Percentiles rank a stretch among this genome's conserved stretches.
phyloP scores from a whole-genome alignment of 2,329 filamentous ascomycete species.

The Aspergillus puulaauensis region DNA sequence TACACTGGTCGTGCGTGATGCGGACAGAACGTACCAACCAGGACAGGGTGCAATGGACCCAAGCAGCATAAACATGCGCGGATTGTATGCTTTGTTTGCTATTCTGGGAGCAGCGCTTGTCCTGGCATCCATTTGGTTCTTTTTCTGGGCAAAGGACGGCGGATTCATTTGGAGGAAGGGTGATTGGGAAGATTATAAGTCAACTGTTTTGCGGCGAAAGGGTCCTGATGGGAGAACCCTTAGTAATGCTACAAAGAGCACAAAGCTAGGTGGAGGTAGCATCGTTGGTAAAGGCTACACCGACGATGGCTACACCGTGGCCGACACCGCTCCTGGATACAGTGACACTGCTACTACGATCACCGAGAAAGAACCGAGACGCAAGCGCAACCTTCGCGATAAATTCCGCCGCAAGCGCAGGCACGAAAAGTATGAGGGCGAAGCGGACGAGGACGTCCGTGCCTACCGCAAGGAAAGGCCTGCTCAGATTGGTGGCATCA shows the following conservation, averaged over 20 bases:
- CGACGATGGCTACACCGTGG: constrained; percentile 59
- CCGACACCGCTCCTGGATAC: constrained; percentile 36
- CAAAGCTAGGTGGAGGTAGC: constrained; percentile 82
- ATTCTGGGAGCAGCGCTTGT: constrained; percentile 78
- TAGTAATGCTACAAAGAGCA: constrained; percentile 77
- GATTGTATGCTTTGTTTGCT: constrained; percentile 82
- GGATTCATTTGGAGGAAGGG: constrained; percentile 81
- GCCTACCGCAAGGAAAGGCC: constrained; percentile 84
- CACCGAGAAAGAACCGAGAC: constrained; percentile 32
- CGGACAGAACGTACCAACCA: constrained; percentile 24
- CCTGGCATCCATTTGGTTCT: constrained; percentile 84
- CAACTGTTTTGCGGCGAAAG: constrained; percentile 82
- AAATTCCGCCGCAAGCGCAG: constrained; percentile 39
- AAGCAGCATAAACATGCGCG: constrained; percentile 50
- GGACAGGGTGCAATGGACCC: constrained; percentile 44
- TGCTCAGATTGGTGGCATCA: constrained; percentile 85
- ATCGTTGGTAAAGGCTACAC: constrained; percentile 64
- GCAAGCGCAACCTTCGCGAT: constrained; percentile 39
- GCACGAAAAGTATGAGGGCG: constrained; percentile 58
- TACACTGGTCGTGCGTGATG: constrained; percentile 26
- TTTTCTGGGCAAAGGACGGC: constrained; percentile 96
- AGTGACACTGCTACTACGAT: constrained; percentile 46
- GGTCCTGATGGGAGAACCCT: constrained; percentile 87
- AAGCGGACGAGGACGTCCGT: constrained; percentile 68
- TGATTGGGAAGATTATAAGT: constrained; percentile 99